Base-by-base conservation (phyloP, 1,284 basidiomycete species). In the Anthracocystis setariae region DNA sequence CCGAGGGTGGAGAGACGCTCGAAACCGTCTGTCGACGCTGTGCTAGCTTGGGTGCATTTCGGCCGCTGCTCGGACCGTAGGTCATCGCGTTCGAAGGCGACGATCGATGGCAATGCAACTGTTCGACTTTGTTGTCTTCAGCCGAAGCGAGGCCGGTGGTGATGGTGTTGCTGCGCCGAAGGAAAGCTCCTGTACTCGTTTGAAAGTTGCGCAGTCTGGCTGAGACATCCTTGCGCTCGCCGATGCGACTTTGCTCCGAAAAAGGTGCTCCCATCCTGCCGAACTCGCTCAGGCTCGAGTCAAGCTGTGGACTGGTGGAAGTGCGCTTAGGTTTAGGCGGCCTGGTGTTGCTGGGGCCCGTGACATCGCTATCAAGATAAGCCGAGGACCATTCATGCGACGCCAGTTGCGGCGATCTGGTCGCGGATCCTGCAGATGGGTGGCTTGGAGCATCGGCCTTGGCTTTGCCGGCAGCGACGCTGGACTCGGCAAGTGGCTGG, bases 231-330 rank as follows among this genome's bases (percentile, higher is more conserved):
- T 43, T 44, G 35, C 57, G 44, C 3, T 51, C 57, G 20, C 35
- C 38, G 39, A 13, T 35, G 40, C 57, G 53, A 32, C 44, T 33
- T 2, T 25, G 46, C 29, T 54, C 65, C 24, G 44, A 37, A 27
- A 46, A 70, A 8, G 67, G 67, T 1, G 67, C 67, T 3, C 67
- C 67, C 67, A 70, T 70, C 38, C 64, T 61, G 12, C 68, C 68
- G 23, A 71, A 71, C 29, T 71, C 68, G 63, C 68, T 71, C 37
- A 71, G 43, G 3, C 51, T 62, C 1, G 58, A 48, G 5, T 72
- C 64, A 2, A 62, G 62, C 10, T 55, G 53, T 0, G 62, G 46
- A 18, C 62, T 62, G 3, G 54, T 62, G 0, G 63, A 64, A 15
- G 48, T 43, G 3, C 60, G 56, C 5, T 43, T 53, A 24, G 52